Percentiles rank a stretch among this genome's conserved stretches.
Evolutionary conservation across 192 early-diverging fungal genomes (phyloP).

Genomic region (Entomortierella lignicola): DNA sequence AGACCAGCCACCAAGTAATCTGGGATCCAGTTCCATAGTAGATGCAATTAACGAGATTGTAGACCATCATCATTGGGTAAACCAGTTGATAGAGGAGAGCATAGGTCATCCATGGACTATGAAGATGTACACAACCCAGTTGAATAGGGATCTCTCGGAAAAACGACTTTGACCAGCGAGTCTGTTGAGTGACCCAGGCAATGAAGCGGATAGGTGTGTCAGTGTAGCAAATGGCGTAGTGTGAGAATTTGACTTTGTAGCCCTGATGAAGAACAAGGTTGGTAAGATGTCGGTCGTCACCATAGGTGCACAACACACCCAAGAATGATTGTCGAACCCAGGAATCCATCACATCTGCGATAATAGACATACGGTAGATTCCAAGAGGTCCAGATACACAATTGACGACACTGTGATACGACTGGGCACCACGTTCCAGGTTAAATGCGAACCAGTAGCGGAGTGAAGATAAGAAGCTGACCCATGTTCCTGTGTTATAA

Average conservation of each 20-base stretch:
- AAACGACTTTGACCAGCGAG: conserved; percentile 74
- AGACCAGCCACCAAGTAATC: conserved; percentile 57
- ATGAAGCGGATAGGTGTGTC: conserved; percentile 68
- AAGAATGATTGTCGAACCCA: conserved; percentile 69
- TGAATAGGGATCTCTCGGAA: conserved; percentile 68
- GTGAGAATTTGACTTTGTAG: conserved; percentile 64
- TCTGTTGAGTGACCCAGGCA: conserved; percentile 72
- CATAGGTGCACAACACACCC: conserved; percentile 71
- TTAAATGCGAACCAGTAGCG: conserved; percentile 77
- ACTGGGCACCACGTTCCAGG: conserved; percentile 71
- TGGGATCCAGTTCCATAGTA: conserved; percentile 47
- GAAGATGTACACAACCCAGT: conserved; percentile 60
- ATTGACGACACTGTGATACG: conserved; percentile 66
- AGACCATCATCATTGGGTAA: conserved; percentile 71
- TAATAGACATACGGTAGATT: conserved; percentile 63
- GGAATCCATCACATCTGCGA: conserved; percentile 62
- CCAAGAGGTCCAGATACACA: conserved; percentile 75
- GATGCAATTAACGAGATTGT: conserved; percentile 59
- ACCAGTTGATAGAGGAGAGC: conserved; percentile 68
- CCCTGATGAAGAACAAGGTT: conserved; percentile 63
- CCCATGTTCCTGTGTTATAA: conserved; percentile 62
- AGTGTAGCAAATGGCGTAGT: conserved; percentile 69
- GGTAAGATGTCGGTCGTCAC: conserved; percentile 73
- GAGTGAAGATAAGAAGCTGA: conserved; percentile 70
- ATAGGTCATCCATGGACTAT: conserved; percentile 71